Evolutionary conservation across 2,329 filamentous ascomycete species (phyloP), one percentile per base, ranked within the genome.

Genomic region (Trichophyton mentagrophytes): DNA sequence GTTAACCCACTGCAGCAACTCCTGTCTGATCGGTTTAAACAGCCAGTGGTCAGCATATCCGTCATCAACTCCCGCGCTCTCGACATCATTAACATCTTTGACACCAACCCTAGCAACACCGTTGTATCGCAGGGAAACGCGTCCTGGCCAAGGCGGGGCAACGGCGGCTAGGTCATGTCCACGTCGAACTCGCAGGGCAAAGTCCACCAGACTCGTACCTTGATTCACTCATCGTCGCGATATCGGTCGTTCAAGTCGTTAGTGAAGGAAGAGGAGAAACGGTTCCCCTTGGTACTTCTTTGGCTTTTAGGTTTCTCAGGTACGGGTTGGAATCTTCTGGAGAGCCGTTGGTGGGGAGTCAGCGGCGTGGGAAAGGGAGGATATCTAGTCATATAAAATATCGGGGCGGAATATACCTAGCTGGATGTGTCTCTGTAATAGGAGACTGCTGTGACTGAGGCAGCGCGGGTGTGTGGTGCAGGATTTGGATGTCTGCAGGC

Each of bases 1-100:
- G 82, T 99, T 99, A 67, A 97, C 81, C 93, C 93, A 99, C 78
- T 86, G 83, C 69, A 99, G 82, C 69, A 99, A 85, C 80, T 99
- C 93, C 79, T 99, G 93, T 81, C 93, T 97, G 70, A 62, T 25
- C 67, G 61, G 60, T n/a, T 27, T 60, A 38, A 38, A 38, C 59
- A 22, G 60, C 53, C 61, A 47, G 64, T 60, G 59, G 46, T 46
- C 42, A 60, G 62, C 53, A 58, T 58, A 61, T 62, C 57, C 20
- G 58, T 36, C 49, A 15, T n/a, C 15, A 27, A 8, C 15, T 44
- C 15, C 33, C 33, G 9, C 33, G 9, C 33, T 9, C 33, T 38
- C 9, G 11, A 13, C 33, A 38, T 8, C 33, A 36, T 38, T 9
- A 3, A 13, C 11, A 38, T 38, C 33, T 38, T 30, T 38, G 33